Conservation (phyloP, 2,329 filamentous ascomycete genomes). For the Bipolaris victoriae region DNA sequence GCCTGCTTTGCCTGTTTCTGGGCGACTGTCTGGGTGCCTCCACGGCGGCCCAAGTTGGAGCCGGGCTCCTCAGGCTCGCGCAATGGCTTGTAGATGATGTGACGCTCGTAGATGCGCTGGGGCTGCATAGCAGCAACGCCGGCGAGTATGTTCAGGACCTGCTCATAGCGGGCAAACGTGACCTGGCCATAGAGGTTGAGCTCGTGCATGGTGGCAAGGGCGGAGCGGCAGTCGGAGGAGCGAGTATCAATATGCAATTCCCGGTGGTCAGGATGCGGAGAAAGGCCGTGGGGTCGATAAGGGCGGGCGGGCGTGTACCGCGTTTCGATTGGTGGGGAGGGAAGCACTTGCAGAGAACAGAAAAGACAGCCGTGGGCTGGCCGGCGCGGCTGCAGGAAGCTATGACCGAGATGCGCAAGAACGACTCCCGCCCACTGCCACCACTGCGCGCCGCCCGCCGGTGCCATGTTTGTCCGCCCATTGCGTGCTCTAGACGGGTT, state of each 20-base stretch:
- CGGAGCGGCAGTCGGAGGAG: slow-evolving; percentile 23
- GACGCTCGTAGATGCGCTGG: slow-evolving; percentile 59
- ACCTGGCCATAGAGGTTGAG: slow-evolving; percentile 67
- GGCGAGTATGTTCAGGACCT: slow-evolving; percentile 66
- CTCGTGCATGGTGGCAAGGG: slow-evolving; percentile 62
- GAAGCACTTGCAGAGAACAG: slow-evolving; percentile 22
- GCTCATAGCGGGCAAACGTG: slow-evolving; percentile 62
- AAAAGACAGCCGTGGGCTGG: slow-evolving; percentile 19
- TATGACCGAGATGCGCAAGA: slow-evolving; percentile 27
- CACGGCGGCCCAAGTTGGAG: slow-evolving; percentile 41
- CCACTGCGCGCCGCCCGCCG: slow-evolving; percentile 22
- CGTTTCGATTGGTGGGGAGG: slow-evolving; percentile 32
- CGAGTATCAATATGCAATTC: slow-evolving; percentile 36
- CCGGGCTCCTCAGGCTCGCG: slow-evolving; percentile 53
- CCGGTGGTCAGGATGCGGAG: slow-evolving; percentile 29
- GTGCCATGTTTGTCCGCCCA: neutral
- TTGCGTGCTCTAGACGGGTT: neutral
- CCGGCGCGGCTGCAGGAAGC: slow-evolving; percentile 26
- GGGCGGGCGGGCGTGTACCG: slow-evolving; percentile 18
- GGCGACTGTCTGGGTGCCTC: slow-evolving; percentile 47
- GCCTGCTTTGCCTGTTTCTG: slow-evolving; percentile 39
- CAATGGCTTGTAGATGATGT: slow-evolving; percentile 64
- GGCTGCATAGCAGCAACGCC: slow-evolving; percentile 68
- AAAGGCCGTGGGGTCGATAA: slow-evolving; percentile 39
- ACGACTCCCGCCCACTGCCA: slow-evolving; percentile 15